Percentiles rank a stretch among this genome's conserved stretches.
Evolutionary conservation across 495 filamentous ascomycete genomes (phyloP).

Genomic region (Neurospora discreta): DNA sequence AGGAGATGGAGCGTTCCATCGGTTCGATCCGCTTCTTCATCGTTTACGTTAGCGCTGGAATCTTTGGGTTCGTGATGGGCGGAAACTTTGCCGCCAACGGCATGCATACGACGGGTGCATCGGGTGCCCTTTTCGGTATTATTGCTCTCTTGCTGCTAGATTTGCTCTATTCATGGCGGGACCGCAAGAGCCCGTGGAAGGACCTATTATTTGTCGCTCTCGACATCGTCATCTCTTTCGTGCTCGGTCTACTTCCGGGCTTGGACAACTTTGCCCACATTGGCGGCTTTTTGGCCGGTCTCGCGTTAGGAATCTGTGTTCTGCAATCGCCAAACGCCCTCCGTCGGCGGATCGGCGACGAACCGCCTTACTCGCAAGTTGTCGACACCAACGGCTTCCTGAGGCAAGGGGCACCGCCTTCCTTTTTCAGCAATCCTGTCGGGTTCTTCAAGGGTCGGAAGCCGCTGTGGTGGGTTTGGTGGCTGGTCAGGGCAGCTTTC

Average conservation of each 20-base stretch:
- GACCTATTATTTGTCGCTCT: constrained; percentile 78
- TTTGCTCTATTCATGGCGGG: constrained; percentile 80
- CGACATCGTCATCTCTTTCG: constrained; percentile 80
- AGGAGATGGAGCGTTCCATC: constrained; percentile 83
- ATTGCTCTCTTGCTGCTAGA: constrained; percentile 82
- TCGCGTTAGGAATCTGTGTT: constrained; percentile 75
- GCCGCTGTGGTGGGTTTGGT: constrained; percentile 95
- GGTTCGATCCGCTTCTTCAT: constrained; percentile 75
- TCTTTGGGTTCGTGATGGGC: constrained; percentile 92
- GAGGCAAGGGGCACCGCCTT: constrained; percentile 33
- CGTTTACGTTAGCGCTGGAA: constrained; percentile 82
- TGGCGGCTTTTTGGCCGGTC: constrained; percentile 87
- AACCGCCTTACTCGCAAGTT: constrained; percentile 36
- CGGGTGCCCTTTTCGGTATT: constrained; percentile 81
- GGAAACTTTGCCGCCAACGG: constrained; percentile 80
- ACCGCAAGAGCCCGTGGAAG: constrained; percentile 59
- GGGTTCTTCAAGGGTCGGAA: constrained; percentile 87
- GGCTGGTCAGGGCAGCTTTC: constrained; percentile 74
- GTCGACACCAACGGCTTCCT: constrained; percentile 26
- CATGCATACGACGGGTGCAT: constrained; percentile 76
- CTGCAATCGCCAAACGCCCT: constrained; percentile 78
- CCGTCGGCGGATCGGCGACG: constrained; percentile 61
- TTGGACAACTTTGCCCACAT: constrained; percentile 97
- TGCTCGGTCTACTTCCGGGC: constrained; percentile 82
- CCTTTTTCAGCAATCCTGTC: constrained; percentile 57